Conservation (phyloP, 2,329 filamentous ascomycete genomes). For the Aspergillus sp. region DNA sequence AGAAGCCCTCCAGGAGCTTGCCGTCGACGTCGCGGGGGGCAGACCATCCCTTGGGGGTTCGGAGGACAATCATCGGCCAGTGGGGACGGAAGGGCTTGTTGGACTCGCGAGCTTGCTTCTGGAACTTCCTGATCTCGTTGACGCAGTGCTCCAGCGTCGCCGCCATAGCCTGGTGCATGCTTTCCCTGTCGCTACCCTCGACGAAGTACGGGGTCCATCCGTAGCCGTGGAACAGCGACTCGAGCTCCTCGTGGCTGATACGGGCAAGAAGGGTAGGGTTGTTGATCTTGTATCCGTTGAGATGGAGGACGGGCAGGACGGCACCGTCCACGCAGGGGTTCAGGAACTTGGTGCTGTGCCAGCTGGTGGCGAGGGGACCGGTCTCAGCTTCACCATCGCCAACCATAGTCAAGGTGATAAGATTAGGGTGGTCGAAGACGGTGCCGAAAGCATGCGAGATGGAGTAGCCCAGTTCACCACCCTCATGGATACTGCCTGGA, state of each 20-base stretch:
- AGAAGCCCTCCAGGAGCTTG: slow-evolving; percentile 72
- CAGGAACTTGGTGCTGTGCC: slow-evolving; percentile 80
- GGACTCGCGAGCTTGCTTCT: slow-evolving; percentile 69
- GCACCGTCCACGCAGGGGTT: slow-evolving; percentile 76
- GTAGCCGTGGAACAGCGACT: slow-evolving; percentile 67
- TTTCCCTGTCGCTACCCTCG: slow-evolving; percentile 68
- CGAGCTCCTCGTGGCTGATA: slow-evolving; percentile 70
- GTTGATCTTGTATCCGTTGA: slow-evolving; percentile 85
- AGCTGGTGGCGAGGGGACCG: slow-evolving; percentile 72
- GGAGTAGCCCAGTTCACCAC: slow-evolving; percentile 78
- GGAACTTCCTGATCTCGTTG: slow-evolving; percentile 63
- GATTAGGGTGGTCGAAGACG: slow-evolving; percentile 70
- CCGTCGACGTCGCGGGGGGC: slow-evolving; percentile 68
- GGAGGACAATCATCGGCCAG: slow-evolving; percentile 78
- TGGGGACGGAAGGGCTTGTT: slow-evolving; percentile 66
- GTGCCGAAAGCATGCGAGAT: slow-evolving; percentile 75
- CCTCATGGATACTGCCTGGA: slow-evolving; percentile 73
- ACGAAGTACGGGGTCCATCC: slow-evolving; percentile 80
- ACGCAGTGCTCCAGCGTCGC: slow-evolving; percentile 71
- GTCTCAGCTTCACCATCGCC: slow-evolving; percentile 82
- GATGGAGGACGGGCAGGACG: slow-evolving; percentile 72
- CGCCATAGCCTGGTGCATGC: slow-evolving; percentile 81
- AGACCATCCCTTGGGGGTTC: slow-evolving; percentile 78
- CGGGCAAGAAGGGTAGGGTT: slow-evolving; percentile 72
- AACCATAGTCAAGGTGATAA: slow-evolving; percentile 75